Percentiles rank a stretch among this genome's conserved stretches.
phyloP scores from a whole-genome alignment of 352 stramenopile species.

The Phytophthora crassamura region DNA sequence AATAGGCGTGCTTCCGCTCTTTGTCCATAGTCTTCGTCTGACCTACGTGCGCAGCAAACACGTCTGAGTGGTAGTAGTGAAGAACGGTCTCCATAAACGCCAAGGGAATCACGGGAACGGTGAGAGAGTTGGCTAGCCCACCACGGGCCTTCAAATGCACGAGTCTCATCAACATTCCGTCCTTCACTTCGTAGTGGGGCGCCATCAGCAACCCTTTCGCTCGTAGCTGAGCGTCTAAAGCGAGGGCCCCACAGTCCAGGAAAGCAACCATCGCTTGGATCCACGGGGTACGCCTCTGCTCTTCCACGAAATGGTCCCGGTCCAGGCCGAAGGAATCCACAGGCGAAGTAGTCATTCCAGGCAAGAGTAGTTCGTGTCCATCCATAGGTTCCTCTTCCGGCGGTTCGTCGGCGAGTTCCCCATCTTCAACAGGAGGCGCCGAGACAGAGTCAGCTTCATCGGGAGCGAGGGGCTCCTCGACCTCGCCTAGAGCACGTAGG shows the following conservation, averaged over 20 bases:
- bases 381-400: no score
- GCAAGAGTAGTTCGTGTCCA: no score
- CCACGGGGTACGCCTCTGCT: background rate
- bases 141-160: background rate
- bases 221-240: background rate
- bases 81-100: constrained; percentile 3
- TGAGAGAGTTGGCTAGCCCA: background rate
- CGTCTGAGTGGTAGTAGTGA: constrained; percentile 4
- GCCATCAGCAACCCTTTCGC: background rate
- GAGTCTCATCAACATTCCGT: background rate
- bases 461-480: no score
- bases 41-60: background rate
- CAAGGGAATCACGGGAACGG: background rate
- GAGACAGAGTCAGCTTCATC: no score
- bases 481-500: no score
- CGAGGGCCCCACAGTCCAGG: background rate
- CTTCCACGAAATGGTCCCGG: background rate
- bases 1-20: background rate
- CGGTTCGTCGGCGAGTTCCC: no score
- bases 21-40: background rate
- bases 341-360: no score
- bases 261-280: background rate
- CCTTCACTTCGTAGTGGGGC: background rate
- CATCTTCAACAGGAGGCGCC: no score
- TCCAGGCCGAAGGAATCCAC: no score